A percentile compares a stretch with the other conserved stretches of the same genome.
Conservation (phyloP, 2,329 filamentous ascomycete genomes). For the Botrytis galanthina region DNA sequence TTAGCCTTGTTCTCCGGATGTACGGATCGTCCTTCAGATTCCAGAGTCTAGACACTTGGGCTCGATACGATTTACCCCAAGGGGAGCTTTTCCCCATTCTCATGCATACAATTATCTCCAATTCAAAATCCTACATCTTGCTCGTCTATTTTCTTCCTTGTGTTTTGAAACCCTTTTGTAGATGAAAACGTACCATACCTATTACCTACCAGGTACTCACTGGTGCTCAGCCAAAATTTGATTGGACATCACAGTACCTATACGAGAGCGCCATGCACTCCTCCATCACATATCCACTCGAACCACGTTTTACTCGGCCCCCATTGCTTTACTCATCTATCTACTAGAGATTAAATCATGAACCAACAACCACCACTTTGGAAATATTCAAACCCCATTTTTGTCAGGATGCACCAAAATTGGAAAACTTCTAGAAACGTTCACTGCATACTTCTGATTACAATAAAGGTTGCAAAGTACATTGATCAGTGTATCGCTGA, state of each 20-base stretch:
- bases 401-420: too few species aligned
- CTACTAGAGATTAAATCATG: not conserved
- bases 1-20: not conserved
- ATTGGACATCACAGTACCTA: not conserved
- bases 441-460: not conserved
- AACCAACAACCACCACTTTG: not conserved
- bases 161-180: not conserved
- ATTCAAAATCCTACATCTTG: not conserved
- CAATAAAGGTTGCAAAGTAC: not conserved
- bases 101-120: not conserved
- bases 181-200: not conserved
- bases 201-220: not conserved
- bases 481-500: not conserved
- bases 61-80: not conserved
- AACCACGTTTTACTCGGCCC: slow-evolving; percentile 16
- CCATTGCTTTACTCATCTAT: not conserved
- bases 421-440: not conserved
- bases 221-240: not conserved
- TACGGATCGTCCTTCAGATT: not conserved
- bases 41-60: not conserved
- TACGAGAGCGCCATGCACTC: slow-evolving; percentile 4
- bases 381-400: not conserved
- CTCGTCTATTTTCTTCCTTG: not conserved
- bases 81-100: not conserved
- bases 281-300: not conserved